phyloP scores from a whole-genome alignment of 257 asterid species.

The Penstemon barbatus region DNA sequence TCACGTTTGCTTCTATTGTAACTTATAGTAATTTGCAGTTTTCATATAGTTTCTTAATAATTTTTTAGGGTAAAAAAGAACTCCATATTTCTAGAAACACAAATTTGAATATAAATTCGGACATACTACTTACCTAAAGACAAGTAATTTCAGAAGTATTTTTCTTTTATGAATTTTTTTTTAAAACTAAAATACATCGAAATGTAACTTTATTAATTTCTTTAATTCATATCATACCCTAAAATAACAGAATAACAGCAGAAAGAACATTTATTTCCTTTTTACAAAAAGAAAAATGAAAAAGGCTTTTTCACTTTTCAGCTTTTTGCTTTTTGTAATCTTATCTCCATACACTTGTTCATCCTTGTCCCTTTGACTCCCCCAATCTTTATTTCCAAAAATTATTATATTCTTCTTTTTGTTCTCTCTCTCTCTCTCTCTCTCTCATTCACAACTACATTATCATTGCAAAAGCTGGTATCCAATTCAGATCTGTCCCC shows the following conservation, averaged over 20 bases:
- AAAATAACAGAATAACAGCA: neutral
- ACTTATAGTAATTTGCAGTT: no score
- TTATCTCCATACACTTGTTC: conserved; percentile 31
- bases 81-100: neutral
- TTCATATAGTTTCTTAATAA: no score
- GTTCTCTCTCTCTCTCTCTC: conserved; percentile 28
- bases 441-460: conserved; percentile 13
- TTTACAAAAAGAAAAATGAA: neutral
- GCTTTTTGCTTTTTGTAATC: conserved; percentile 17
- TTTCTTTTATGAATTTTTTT: no score
- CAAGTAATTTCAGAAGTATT: no score
- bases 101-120: no score
- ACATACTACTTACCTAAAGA: neutral
- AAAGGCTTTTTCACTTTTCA: conserved; percentile 1
- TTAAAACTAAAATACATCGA: no score
- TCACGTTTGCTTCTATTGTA: no score
- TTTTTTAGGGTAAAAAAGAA: neutral
- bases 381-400: conserved; percentile 21
- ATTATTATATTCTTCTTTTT: conserved; percentile 17
- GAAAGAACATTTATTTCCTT: neutral
- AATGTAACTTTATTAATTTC: neutral
- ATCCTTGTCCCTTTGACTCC: conserved; percentile 30
- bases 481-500: conserved; percentile 5
- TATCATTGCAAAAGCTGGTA: neutral
- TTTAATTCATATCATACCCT: neutral